Conservation (phyloP, 2,329 filamentous ascomycete genomes). For the Lasiodiplodia citricola region DNA sequence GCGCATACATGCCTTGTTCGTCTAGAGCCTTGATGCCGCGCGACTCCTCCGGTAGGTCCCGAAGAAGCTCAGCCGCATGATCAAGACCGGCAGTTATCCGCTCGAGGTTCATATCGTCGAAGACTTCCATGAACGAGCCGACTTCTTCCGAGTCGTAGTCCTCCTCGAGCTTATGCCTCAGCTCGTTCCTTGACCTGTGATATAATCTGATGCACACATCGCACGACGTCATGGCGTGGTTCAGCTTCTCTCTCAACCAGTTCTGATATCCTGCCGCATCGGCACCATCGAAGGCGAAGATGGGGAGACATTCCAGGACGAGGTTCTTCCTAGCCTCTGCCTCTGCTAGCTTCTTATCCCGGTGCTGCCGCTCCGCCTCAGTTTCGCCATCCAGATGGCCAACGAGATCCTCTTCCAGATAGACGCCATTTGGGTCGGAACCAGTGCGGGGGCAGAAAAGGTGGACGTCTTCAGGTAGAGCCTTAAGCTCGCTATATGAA, state of each 20-base stretch:
- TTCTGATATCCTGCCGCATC: slow-evolving; percentile 52
- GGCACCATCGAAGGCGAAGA: slow-evolving; percentile 55
- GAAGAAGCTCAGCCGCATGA: slow-evolving; percentile 46
- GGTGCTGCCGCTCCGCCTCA: slow-evolving; percentile 35
- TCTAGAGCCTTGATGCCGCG: slow-evolving; percentile 59
- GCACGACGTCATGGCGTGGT: slow-evolving; percentile 51
- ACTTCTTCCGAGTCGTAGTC: slow-evolving; percentile 54
- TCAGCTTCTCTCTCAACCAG: slow-evolving; percentile 47
- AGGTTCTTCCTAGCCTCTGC: slow-evolving; percentile 48
- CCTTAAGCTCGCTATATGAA: slow-evolving; percentile 42
- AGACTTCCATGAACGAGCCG: slow-evolving; percentile 47
- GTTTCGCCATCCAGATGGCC: slow-evolving; percentile 38
- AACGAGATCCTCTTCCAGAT: slow-evolving; percentile 53
- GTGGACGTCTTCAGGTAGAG: slow-evolving; percentile 47
- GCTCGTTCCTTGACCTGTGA: slow-evolving; percentile 50
- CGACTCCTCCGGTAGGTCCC: slow-evolving; percentile 54
- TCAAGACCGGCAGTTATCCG: slow-evolving; percentile 52
- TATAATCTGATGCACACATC: slow-evolving; percentile 58
- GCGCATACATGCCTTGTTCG: slow-evolving; percentile 71
- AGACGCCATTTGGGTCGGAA: slow-evolving; percentile 40
- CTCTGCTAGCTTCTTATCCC: slow-evolving; percentile 42
- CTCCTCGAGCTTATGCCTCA: slow-evolving; percentile 48
- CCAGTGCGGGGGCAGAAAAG: slow-evolving; percentile 55
- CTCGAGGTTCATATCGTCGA: slow-evolving; percentile 52
- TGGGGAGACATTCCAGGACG: slow-evolving; percentile 49